Evolutionary conservation across 108 stramenopile genomes (phyloP).

Genomic region (Nannochloropsis gaditana): DNA sequence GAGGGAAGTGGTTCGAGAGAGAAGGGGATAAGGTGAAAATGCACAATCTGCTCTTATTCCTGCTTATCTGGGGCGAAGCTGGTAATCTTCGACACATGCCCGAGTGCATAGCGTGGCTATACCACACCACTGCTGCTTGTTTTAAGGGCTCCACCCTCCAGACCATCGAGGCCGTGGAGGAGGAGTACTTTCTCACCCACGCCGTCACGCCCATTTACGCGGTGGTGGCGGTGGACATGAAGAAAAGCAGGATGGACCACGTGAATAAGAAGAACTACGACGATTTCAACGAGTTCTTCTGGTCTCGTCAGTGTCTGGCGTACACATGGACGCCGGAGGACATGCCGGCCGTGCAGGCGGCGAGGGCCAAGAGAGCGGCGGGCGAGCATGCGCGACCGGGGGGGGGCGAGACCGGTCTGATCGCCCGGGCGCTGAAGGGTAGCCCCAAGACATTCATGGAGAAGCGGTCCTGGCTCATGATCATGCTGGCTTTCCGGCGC

Average conservation of each 20-base stretch:
- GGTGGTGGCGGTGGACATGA: constrained; percentile 57
- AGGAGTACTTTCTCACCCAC: constrained; percentile 76
- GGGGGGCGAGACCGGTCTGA: constrained; percentile 32
- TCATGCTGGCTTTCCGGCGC: constrained; percentile 74
- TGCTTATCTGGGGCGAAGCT: constrained; percentile 96
- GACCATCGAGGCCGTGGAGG: constrained; percentile 49
- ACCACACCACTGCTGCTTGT: constrained; percentile 62
- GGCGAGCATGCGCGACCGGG: not conserved
- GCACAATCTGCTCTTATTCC: constrained; percentile 79
- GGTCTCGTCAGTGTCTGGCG: constrained; percentile 84
- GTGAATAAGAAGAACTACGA: constrained; percentile 86
- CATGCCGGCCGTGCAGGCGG: constrained; percentile 31
- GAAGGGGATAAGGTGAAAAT: not conserved
- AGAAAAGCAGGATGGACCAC: constrained; percentile 71
- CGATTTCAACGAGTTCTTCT: constrained; percentile 98
- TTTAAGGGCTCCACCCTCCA: constrained; percentile 56
- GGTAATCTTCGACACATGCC: constrained; percentile 95
- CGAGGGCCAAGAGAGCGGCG: not conserved
- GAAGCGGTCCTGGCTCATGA: constrained; percentile 86
- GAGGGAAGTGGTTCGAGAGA: not conserved
- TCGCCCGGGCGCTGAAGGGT: constrained; percentile 64
- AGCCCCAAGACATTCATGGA: constrained; percentile 94
- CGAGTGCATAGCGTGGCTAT: constrained; percentile 93
- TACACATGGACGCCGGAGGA: constrained; percentile 56
- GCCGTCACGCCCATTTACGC: constrained; percentile 84